These are phyloP conservation scores for Trichoderma gracile DNA, from an alignment of 2,329 filamentous ascomycete species.

Conservation along the genomic window DNA sequence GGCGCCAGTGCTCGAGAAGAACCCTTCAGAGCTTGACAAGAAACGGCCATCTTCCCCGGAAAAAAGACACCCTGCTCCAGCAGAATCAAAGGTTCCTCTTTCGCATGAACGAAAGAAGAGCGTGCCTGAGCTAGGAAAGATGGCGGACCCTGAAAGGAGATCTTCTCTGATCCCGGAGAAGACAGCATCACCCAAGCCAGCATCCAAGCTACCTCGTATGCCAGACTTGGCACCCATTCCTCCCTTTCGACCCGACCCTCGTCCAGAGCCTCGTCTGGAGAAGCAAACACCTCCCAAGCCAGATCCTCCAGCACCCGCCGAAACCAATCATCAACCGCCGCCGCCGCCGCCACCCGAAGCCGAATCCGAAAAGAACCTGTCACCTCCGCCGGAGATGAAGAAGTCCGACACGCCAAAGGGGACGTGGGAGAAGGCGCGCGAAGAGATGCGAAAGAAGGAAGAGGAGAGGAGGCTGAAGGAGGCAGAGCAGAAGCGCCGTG, in stretches of 20 bases:
- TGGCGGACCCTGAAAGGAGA: background rate
- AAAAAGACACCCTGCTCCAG: background rate
- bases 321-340: constrained; percentile 13
- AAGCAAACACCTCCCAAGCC: constrained; percentile 26
- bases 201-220: constrained; percentile 25
- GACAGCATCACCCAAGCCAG: constrained; percentile 21
- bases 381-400: constrained; percentile 5
- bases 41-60: constrained; percentile 4
- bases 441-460: constrained; percentile 64
- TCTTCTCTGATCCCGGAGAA: background rate
- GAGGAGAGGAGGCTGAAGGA: constrained; percentile 63
- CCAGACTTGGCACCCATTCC: constrained; percentile 18
- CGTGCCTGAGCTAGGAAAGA: constrained; percentile 7
- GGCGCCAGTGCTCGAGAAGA: constrained; percentile 1
- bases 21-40: constrained; percentile 3
- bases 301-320: constrained; percentile 22
- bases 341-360: constrained; percentile 8
- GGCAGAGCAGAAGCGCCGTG: constrained; percentile 60
- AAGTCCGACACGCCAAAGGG: constrained; percentile 29
- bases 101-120: constrained; percentile 10
- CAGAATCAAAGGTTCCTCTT: background rate
- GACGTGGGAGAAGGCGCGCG: constrained; percentile 68
- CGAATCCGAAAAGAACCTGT: background rate
- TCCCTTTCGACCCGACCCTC: constrained; percentile 31
- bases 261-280: constrained; percentile 32